phyloP scores from a whole-genome alignment of 2,329 filamentous ascomycete species.

The Ophiosphaerella herpotricha region DNA sequence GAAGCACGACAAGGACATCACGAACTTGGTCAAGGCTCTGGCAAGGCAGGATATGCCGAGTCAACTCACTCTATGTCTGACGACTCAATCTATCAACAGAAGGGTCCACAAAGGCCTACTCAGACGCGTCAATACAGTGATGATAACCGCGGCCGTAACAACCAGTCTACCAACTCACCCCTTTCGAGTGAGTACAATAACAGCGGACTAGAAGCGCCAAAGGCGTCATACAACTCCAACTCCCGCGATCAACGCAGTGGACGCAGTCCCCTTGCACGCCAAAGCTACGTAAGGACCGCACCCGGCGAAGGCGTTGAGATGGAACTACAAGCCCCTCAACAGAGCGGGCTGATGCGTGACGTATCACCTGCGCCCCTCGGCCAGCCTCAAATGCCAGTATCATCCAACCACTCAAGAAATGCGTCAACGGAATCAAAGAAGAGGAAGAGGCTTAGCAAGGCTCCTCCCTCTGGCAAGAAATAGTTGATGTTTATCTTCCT shows the following conservation, averaged over 20 bases:
- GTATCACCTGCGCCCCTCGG: conserved; percentile 39
- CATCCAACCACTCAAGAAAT: conserved; percentile 31
- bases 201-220: conserved; percentile 34
- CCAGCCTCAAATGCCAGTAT: conserved; percentile 15
- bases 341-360: conserved; percentile 39
- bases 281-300: conserved; percentile 47
- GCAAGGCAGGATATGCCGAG: conserved; percentile 39
- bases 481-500: conserved; percentile 6
- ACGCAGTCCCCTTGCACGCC: conserved; percentile 52
- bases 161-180: conserved; percentile 31
- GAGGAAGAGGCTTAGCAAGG: conserved; percentile 45
- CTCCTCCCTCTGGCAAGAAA: conserved; percentile 31
- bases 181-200: conserved; percentile 34
- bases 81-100: conserved; percentile 40
- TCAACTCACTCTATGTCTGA: conserved; percentile 44
- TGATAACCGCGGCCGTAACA: conserved; percentile 8
- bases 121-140: conserved; percentile 33
- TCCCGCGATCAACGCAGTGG: conserved; percentile 39
- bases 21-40: conserved; percentile 21
- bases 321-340: conserved; percentile 44
- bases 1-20: conserved; percentile 34
- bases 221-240: conserved; percentile 32
- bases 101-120: conserved; percentile 28
- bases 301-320: conserved; percentile 37
- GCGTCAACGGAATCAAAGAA: conserved; percentile 42